Base-by-base conservation (phyloP, 2,329 filamentous ascomycete genomes). In the Mycogone perniciosa region DNA sequence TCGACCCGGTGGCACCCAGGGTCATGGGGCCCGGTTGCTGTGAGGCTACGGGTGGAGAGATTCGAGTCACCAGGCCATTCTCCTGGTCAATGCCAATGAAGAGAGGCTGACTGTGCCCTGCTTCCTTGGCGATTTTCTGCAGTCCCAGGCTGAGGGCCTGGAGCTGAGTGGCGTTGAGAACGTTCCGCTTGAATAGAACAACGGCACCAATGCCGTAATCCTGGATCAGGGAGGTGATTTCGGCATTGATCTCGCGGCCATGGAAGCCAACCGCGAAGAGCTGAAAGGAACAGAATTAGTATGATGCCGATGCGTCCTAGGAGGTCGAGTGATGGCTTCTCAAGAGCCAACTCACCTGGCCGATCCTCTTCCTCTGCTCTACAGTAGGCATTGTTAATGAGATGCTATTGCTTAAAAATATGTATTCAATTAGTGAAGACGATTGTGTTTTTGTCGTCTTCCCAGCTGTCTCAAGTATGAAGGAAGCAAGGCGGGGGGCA, bases 21-120 rank as follows among this genome's bases (percentile, higher is more conserved):
- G 60, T 46, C 60, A 62, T 62, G 2, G 59, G 59, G 0, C 60
- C 60, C 1, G 60, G 60, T 34, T 56, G 52, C 42, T 62, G 59
- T 5, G 60, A 46, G 6, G 59, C 57, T 4, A 60, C 44, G 7
- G 60, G 60, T 7, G 60, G 58, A 8, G 58, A 56, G 11, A 62
- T 60, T 5, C 60, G 59, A 4, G 59, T 62, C 1, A 62, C 59
- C 11, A 62, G 54, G 9, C 60, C 60, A 31, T 61, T 61, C 35
- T 62, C 60, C 43, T 62, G 60, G 42, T 62, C 60, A 41, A 62
- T 62, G 39, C 58, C 60, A 31, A 62, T 56, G 52, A 62, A 55
- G 3, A 62, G 55, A 30, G 60, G 60, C 31, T 59, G 59, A 4
- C 38, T 44, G 41, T 62, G 60, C 31, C 57, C 57, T n/a, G 59